phyloP scores from a whole-genome alignment of 345 rosid species.

The Aquilaria sinensis region DNA sequence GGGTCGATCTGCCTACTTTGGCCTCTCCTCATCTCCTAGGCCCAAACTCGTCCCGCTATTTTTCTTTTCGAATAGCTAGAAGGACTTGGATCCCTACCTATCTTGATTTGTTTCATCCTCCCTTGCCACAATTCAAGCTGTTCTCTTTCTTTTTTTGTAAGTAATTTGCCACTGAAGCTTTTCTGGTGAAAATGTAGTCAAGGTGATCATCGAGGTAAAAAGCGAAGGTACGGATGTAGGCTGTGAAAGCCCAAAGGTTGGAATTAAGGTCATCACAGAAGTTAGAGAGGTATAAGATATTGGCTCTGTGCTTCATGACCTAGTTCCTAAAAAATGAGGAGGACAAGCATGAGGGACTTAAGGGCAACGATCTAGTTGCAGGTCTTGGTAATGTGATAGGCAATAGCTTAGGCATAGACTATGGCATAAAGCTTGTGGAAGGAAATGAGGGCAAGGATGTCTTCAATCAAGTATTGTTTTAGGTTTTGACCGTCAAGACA shows the following conservation, averaged over 20 bases:
- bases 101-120: no score
- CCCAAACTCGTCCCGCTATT: no score
- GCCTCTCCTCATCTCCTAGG: no score
- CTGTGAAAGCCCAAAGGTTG: slow-evolving; percentile 71
- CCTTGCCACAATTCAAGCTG: neutral
- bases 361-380: slow-evolving; percentile 77
- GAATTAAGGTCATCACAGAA: slow-evolving; percentile 65
- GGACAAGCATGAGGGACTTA: slow-evolving; percentile 74
- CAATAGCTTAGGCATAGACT: slow-evolving; percentile 51
- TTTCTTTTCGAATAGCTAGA: no score
- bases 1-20: no score
- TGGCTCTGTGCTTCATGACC: slow-evolving; percentile 67
- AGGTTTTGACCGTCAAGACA: no score
- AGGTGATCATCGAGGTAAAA: slow-evolving; percentile 65
- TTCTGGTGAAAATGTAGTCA: slow-evolving; percentile 56
- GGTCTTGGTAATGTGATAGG: slow-evolving; percentile 60
- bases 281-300: slow-evolving; percentile 57
- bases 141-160: slow-evolving; percentile 8
- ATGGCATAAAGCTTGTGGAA: slow-evolving; percentile 49
- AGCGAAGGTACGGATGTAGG: slow-evolving; percentile 56
- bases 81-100: no score
- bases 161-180: slow-evolving; percentile 50
- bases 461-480: neutral
- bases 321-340: slow-evolving; percentile 63
- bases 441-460: slow-evolving; percentile 45